Conservation (phyloP, 495 filamentous ascomycete genomes). For the Tuber microsphaerosporum region DNA sequence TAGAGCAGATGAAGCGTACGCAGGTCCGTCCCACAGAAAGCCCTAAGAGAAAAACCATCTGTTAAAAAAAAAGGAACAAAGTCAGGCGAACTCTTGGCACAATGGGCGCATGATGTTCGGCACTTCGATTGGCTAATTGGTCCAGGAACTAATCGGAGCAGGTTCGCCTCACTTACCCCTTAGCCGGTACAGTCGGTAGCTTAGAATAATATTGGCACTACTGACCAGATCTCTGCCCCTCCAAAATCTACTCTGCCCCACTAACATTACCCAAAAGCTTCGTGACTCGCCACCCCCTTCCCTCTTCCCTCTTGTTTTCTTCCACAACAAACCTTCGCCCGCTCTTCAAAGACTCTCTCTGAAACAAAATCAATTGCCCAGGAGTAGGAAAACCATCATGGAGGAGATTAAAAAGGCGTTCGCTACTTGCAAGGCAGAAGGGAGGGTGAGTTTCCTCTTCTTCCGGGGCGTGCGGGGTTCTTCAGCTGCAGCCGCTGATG, state of each 20-base stretch:
- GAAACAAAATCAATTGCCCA: neutral
- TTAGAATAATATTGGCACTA: too few species aligned
- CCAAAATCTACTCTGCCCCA: constrained; percentile 12
- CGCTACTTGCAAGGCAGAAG: constrained; percentile 72
- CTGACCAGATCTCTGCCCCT: too few species aligned
- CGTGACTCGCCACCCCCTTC: constrained; percentile 3
- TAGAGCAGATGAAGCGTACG: too few species aligned
- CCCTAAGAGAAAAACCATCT: too few species aligned
- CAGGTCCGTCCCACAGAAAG: too few species aligned
- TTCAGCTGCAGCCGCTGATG: constrained; percentile 26
- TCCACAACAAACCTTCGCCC: neutral
- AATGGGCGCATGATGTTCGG: too few species aligned
- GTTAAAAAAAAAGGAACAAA: too few species aligned
- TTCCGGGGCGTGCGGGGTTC: constrained; percentile 4
- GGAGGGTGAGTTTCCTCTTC: constrained; percentile 49
- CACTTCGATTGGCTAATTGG: too few species aligned
- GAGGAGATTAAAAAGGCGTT: constrained; percentile 83
- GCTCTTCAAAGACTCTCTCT: neutral
- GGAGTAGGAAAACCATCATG: constrained; percentile 38
- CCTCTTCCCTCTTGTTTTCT: neutral
- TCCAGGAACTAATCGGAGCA: too few species aligned
- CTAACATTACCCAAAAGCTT: constrained; percentile 4
- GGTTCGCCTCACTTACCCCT: too few species aligned
- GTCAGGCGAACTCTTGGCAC: too few species aligned
- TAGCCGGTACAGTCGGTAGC: too few species aligned